Evolutionary conservation across 2,329 filamentous ascomycete genomes (phyloP).

Genomic region (Fusarium sambucinum): DNA sequence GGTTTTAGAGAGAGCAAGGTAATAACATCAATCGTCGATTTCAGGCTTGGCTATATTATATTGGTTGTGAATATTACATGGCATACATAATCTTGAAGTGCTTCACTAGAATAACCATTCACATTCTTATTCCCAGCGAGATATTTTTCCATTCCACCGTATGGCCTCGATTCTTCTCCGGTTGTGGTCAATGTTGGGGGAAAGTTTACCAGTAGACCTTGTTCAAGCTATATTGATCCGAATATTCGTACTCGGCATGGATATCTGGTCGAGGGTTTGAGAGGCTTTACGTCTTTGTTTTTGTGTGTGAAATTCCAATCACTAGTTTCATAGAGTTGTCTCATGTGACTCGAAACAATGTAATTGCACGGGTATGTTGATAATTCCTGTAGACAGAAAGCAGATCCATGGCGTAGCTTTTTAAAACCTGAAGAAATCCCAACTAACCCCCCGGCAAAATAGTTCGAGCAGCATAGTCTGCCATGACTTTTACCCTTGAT

Average conservation of each 20-base stretch:
- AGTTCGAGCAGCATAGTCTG: conserved; percentile 4
- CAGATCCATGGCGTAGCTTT: not conserved
- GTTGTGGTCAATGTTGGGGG: not conserved
- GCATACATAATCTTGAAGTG: not conserved
- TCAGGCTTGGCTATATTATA: not conserved
- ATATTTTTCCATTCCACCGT: conserved; percentile 7
- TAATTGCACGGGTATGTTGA: conserved; percentile 6
- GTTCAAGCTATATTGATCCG: conserved; percentile 10
- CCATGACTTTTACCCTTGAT: not conserved
- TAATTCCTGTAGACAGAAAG: conserved; percentile 5
- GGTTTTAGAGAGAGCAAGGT: conserved; percentile 22
- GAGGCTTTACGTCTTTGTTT: not conserved
- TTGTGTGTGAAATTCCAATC: not conserved
- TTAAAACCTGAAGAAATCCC: not conserved
- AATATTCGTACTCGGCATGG: conserved; percentile 7
- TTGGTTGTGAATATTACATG: not conserved
- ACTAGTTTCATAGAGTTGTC: not conserved
- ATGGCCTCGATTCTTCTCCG: not conserved
- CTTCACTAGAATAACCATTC: conserved; percentile 5
- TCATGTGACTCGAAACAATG: not conserved
- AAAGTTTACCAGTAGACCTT: not conserved
- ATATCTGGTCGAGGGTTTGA: conserved; percentile 11
- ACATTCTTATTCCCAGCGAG: not conserved
- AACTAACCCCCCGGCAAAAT: not conserved
- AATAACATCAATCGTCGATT: conserved; percentile 22